A percentile compares a stretch with the other conserved stretches of the same genome.
Evolutionary conservation across 2,329 filamentous ascomycete genomes (phyloP).

Genomic region (Colletotrichum caudatum): DNA sequence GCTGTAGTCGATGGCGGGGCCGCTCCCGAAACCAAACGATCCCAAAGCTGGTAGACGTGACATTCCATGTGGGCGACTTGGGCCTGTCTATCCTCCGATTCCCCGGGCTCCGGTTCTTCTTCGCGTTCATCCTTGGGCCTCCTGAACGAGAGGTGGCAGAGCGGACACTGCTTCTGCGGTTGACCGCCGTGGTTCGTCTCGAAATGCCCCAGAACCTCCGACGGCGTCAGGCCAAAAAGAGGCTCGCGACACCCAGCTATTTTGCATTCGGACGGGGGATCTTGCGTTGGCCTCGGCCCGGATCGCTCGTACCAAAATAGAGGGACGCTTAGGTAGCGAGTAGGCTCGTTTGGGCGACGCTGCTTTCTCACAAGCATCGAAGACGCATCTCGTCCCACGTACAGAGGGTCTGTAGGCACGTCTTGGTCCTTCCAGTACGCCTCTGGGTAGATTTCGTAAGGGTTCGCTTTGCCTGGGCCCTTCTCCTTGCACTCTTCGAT

Average conservation of each 20-base stretch:
- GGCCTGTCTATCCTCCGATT: conserved; percentile 12
- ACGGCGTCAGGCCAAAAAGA: conserved; percentile 37
- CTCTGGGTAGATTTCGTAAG: conserved; percentile 40
- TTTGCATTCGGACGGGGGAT: conserved; percentile 38
- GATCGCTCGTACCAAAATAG: conserved; percentile 38
- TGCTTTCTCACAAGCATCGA: conserved; percentile 3
- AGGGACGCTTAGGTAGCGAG: conserved; percentile 24
- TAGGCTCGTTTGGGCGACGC: conserved; percentile 16
- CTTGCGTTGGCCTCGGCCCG: conserved; percentile 20
- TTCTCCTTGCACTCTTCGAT: conserved; percentile 20
- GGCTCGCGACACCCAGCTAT: conserved; percentile 28
- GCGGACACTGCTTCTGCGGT: conserved; percentile 31
- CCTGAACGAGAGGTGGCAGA: conserved; percentile 38
- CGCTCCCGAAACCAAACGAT: conserved; percentile 11
- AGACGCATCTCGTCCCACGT: conserved; percentile 20
- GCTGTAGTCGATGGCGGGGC: not conserved
- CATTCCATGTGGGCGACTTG: conserved; percentile 43
- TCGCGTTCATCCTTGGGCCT: conserved; percentile 21
- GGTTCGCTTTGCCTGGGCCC: conserved; percentile 12
- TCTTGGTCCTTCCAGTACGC: conserved; percentile 24
- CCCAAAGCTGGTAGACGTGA: conserved; percentile 42
- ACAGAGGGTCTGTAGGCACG: conserved; percentile 33
- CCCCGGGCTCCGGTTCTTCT: not conserved
- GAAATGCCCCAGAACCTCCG: conserved; percentile 38
- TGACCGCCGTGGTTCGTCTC: conserved; percentile 34